phyloP scores from a whole-genome alignment of 2,329 filamentous ascomycete genomes.

The Beauveria asiatica region DNA sequence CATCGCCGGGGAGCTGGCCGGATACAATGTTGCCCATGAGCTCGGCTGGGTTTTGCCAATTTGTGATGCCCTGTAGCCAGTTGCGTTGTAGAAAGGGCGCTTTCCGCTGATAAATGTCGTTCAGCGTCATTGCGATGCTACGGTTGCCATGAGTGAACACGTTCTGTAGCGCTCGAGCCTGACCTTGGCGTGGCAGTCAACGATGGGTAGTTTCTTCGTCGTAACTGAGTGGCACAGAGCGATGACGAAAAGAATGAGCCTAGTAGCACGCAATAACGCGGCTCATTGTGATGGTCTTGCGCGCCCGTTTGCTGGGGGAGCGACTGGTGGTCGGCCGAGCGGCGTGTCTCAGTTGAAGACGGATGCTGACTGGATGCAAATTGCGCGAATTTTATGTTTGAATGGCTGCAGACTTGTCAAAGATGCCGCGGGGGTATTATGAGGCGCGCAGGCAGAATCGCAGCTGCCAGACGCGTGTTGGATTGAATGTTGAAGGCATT shows the following conservation, averaged over 20 bases:
- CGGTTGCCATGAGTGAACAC: not conserved
- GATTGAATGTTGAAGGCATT: slow-evolving; percentile 6
- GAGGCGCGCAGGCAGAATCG: not conserved
- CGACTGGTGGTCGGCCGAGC: not conserved
- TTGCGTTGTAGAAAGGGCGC: slow-evolving; percentile 48
- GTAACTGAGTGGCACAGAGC: too few relatives aligned
- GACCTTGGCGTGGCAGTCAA: not conserved
- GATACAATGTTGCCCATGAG: slow-evolving; percentile 37
- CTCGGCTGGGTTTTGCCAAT: slow-evolving; percentile 26
- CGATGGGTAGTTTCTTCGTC: not conserved
- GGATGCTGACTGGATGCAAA: not conserved
- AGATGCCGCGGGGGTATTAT: not conserved
- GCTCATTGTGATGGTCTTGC: not conserved
- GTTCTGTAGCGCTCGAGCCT: not conserved
- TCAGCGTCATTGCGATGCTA: slow-evolving; percentile 36
- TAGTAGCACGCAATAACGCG: not conserved
- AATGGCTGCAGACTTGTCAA: not conserved
- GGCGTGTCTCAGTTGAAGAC: not conserved
- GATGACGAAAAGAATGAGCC: not conserved
- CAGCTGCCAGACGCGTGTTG: slow-evolving; percentile 5
- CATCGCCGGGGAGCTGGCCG: slow-evolving; percentile 27
- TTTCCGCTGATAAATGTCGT: slow-evolving; percentile 37
- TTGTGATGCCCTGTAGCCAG: slow-evolving; percentile 40
- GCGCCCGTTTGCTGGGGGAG: not conserved
- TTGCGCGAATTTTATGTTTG: not conserved